phyloP scores from a whole-genome alignment of 106 monocot genomes.

The Allium fistulosum region DNA sequence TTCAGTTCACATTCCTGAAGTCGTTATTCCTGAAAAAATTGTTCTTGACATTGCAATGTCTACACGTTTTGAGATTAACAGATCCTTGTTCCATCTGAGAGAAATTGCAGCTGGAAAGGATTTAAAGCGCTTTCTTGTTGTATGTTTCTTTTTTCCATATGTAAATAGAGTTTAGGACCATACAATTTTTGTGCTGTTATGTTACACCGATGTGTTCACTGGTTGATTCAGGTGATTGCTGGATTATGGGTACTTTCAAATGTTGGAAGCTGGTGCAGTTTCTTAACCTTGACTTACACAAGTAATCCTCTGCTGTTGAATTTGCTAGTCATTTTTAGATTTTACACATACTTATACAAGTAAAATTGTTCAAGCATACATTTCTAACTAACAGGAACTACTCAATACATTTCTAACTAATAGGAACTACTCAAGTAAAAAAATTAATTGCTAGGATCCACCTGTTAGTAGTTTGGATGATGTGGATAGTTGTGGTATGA shows the following conservation, averaged over 20 bases:
- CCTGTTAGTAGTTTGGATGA: no score
- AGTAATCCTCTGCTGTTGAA: constrained; percentile 11
- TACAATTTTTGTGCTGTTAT: background rate
- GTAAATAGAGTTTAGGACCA: no score
- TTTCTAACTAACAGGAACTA: background rate
- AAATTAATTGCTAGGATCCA: no score
- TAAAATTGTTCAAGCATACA: background rate
- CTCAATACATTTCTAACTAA: no score
- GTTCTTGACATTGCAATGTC: constrained; percentile 19
- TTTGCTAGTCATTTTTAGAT: background rate
- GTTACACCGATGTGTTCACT: no score
- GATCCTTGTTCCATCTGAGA: constrained; percentile 12
- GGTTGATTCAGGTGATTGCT: constrained; percentile 24
- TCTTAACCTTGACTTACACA: constrained; percentile 40
- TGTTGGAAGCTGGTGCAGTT: constrained; percentile 35
- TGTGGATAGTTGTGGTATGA: no score
- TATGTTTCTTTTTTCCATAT: constrained; percentile 8
- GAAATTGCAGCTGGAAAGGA: constrained; percentile 30
- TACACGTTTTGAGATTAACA: constrained; percentile 29
- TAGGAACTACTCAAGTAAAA: no score
- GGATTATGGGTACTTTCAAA: constrained; percentile 43
- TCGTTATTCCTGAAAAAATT: constrained; percentile 28
- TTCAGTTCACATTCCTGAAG: constrained; percentile 28
- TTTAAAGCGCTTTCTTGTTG: constrained; percentile 33
- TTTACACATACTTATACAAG: background rate